Evolutionary conservation across 768 basidiomycete genomes (phyloP).

Genomic region (Tylopilus intermedius): DNA sequence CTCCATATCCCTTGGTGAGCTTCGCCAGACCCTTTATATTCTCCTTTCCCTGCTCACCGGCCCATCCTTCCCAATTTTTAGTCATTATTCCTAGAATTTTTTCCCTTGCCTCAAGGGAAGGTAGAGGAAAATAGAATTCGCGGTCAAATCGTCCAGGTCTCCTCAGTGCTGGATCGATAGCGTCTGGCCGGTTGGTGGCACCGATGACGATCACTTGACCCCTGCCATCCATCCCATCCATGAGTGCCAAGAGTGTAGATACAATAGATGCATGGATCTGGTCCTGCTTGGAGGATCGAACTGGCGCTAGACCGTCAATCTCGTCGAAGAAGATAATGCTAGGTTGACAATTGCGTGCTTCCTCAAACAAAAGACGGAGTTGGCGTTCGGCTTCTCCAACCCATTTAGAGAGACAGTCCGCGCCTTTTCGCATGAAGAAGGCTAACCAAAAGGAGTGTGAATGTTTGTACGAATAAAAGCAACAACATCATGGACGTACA

Average conservation of each 20-base stretch:
- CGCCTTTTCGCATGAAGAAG: constrained; percentile 99
- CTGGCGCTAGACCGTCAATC: constrained; percentile 97
- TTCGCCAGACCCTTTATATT: constrained; percentile 67
- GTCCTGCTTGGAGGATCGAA: constrained; percentile 97
- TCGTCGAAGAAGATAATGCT: constrained; percentile 99
- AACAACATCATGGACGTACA: constrained; percentile 46
- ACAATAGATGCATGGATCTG: constrained; percentile 99
- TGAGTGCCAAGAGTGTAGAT: constrained; percentile 88
- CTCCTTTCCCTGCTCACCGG: constrained; percentile 44
- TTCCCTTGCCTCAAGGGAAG: constrained; percentile 76
- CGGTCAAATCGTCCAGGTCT: constrained; percentile 94
- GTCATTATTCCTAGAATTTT: constrained; percentile 91
- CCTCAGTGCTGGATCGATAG: constrained; percentile 93
- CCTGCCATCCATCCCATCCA: constrained; percentile 99
- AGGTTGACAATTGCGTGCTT: constrained; percentile 87
- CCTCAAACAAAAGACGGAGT: constrained; percentile 90
- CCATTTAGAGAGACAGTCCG: constrained; percentile 97
- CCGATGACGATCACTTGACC: constrained; percentile 98
- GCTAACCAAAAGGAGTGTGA: constrained; percentile 42
- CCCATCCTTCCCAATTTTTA: constrained; percentile 82
- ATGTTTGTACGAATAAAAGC: background rate
- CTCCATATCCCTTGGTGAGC: constrained; percentile 95
- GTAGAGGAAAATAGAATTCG: constrained; percentile 96
- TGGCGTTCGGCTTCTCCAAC: constrained; percentile 98
- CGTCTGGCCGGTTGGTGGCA: constrained; percentile 95